Base-by-base conservation (phyloP, 306 rosid species). In the Dalbergia oliveri region DNA sequence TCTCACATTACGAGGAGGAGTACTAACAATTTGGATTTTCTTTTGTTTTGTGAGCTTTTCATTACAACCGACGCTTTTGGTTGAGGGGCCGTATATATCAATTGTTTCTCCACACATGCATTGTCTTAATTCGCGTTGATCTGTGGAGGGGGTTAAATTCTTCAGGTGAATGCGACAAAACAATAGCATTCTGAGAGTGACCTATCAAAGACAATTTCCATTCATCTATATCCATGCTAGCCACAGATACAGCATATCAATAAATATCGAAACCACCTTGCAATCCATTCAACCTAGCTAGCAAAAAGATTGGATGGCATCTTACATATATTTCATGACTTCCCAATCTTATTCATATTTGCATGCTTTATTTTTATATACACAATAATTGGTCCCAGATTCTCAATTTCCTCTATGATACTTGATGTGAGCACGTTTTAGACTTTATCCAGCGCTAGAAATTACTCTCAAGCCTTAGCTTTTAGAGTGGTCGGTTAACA, bases 341-440 rank as follows among this genome's bases (percentile, higher is more conserved):
- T 31, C 43, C 69, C 61, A 58, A 59, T 11, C 45, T 4, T 58
- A 11, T 33, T 69, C 10, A 7, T 58, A 37, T 37, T 37, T 37
- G 8, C 16, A 7, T 65, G 33, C 4, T 53, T 66, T 9, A 56
- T 66, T 81, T 74, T 45, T 47, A 10, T 37, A 60, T 13, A 43
- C 10, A 41, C 45, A 68, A 26, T 62, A 35, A 11, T 26, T 44
- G 79, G 86, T 9, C 84, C 47, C 10, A 43, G 11, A 43, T 7
- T 43, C 47, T 37, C 86, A 75, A 23, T 50, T 12, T 47, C 70
- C 41, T 66, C 21, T 16, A 58, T 58, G 56, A 72, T 86, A 78
- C 88, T 82, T 79, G 82, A 86, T 78, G 88, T 69, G 37, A 78
- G 76, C 88, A 82, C 82, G 86, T 79, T 86, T 69, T 44, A 69